Evolutionary conservation across 140 eudicot genomes (phyloP).

Genomic region (Oenanthe javanica): DNA sequence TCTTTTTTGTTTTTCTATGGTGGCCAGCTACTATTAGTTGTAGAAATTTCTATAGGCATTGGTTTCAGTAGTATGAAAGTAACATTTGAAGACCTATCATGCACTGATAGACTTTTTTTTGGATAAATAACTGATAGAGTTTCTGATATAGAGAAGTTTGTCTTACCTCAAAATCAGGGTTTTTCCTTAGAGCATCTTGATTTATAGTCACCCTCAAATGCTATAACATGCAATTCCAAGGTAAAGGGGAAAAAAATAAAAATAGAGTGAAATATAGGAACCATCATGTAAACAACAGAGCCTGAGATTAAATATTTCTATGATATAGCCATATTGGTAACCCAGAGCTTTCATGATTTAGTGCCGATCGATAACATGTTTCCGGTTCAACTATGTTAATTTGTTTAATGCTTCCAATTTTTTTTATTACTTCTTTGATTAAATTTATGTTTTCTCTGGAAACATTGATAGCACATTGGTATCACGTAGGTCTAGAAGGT

Average conservation of each 20-base stretch:
- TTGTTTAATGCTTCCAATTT: too few species aligned
- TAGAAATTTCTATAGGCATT: neutral
- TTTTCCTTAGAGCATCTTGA: neutral
- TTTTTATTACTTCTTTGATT: too few species aligned
- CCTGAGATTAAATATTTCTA: neutral
- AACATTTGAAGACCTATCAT: neutral
- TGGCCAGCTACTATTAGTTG: neutral
- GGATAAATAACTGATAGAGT: neutral
- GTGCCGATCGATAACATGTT: neutral
- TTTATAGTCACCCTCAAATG: neutral
- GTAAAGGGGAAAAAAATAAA: too few species aligned
- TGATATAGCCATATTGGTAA: neutral
- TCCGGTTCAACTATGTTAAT: neutral
- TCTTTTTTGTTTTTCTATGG: neutral
- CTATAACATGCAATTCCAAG: too few species aligned
- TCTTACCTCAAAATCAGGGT: neutral
- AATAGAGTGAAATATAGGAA: neutral
- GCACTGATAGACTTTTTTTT: neutral
- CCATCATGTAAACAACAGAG: neutral
- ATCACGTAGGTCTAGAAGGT: neutral
- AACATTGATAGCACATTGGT: neutral
- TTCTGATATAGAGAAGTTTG: neutral
- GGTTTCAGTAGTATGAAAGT: neutral
- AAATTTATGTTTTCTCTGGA: too few species aligned
- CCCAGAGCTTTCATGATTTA: neutral